Conservation (phyloP, 768 basidiomycete species). For the Amyloporia xantha region DNA sequence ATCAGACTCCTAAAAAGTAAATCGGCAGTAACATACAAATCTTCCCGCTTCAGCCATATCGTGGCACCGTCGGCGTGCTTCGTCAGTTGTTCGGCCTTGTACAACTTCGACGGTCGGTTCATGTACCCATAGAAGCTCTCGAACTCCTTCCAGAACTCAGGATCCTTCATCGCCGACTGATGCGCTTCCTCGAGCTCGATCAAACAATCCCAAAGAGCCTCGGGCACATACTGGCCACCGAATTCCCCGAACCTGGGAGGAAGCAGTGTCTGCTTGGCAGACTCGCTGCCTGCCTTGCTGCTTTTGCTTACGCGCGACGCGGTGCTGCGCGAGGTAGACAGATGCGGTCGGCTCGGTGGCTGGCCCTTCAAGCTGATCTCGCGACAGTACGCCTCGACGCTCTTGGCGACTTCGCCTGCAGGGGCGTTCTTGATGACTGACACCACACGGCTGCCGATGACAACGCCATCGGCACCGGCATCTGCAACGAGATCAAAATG, state of each 20-base stretch:
- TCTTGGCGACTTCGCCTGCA: conserved; percentile 37
- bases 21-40: conserved; percentile 47
- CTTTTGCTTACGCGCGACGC: conserved; percentile 16
- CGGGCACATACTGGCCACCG: conserved; percentile 97
- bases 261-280: conserved; percentile 35
- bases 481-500: conserved; percentile 84
- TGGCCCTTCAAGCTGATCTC: conserved; percentile 50
- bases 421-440: conserved; percentile 66
- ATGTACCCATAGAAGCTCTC: conserved; percentile 86
- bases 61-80: conserved; percentile 87
- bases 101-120: conserved; percentile 88
- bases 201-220: conserved; percentile 90
- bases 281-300: conserved; percentile 24
- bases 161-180: conserved; percentile 79
- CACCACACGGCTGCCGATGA: conserved; percentile 86
- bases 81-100: conserved; percentile 87
- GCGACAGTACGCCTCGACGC: conserved; percentile 68
- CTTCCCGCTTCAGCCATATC: conserved; percentile 98
- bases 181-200: conserved; percentile 89
- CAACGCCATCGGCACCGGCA: conserved; percentile 92
- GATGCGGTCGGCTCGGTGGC: conserved; percentile 12
- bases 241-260: conserved; percentile 90
- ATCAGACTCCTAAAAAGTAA: not conserved
- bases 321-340: conserved; percentile 22
- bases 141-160: conserved; percentile 90